These are phyloP conservation scores for Chaetoscypha palmicola DNA, from an alignment of 2,329 filamentous ascomycete species.

Conservation along the genomic window DNA sequence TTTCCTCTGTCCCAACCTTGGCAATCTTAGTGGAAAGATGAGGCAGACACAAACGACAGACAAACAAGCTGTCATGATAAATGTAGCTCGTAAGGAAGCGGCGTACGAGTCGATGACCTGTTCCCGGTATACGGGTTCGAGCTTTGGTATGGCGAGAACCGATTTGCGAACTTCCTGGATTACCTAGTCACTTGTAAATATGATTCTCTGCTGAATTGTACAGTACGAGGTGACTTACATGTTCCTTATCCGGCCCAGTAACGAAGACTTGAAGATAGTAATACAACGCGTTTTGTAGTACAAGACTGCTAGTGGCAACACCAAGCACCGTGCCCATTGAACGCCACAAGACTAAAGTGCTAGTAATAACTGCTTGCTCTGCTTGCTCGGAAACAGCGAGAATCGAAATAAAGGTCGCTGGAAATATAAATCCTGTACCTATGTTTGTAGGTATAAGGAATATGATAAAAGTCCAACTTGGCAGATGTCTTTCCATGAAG, in stretches of 20 bases:
- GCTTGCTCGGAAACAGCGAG: constrained; percentile 51
- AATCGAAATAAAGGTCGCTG: constrained; percentile 55
- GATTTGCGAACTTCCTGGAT: constrained; percentile 45
- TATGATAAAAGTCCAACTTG: constrained; percentile 46
- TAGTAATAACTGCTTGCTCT: constrained; percentile 63
- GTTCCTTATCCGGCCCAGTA: constrained; percentile 48
- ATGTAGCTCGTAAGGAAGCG: constrained; percentile 40
- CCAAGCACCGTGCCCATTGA: constrained; percentile 66
- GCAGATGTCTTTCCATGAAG: constrained; percentile 44
- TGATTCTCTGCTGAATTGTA: too few species aligned
- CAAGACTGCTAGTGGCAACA: constrained; percentile 62
- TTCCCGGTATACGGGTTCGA: constrained; percentile 40
- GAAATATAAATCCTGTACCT: constrained; percentile 59
- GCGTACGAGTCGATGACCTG: constrained; percentile 52
- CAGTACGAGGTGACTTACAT: constrained; percentile 29
- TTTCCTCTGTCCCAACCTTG: constrained; percentile 41
- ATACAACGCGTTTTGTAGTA: constrained; percentile 64
- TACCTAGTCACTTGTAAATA: constrained; percentile 29
- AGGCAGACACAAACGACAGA: constrained; percentile 42
- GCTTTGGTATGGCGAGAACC: constrained; percentile 44
- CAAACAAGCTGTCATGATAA: constrained; percentile 38
- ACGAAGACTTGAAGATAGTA: constrained; percentile 53
- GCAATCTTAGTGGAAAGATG: constrained; percentile 46
- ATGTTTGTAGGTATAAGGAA: constrained; percentile 50
- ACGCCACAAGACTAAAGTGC: constrained; percentile 65